Base-by-base conservation (phyloP, 2,329 filamentous ascomycete species). In the Colletotrichum simmondsii region DNA sequence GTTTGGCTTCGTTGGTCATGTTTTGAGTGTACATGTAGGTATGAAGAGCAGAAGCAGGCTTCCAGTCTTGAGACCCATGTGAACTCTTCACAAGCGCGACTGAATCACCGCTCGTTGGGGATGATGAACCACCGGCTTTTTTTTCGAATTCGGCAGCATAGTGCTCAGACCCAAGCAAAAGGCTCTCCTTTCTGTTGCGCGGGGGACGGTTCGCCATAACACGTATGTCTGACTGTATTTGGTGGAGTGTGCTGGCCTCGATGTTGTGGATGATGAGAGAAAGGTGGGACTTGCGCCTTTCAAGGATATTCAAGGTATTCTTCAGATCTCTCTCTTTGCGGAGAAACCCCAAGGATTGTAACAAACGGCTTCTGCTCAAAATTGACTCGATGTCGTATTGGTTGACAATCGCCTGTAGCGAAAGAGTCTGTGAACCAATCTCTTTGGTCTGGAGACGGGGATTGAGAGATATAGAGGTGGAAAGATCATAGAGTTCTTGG, bases 151-250 rank as follows among this genome's bases (percentile, higher is more conserved):
- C 37, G 14, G 37, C 37, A 42, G 37, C 37, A 42, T 0, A 1
- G 14, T 42, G 14, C 37, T 42, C 0, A 16, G 16, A 1, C 0
- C 16, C 14, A 42, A 16, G 12, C 1, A 42, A 42, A 0, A 42
- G 37, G 37, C 37, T 16, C 14, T 42, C 14, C 37, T 19, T 3
- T 1, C 14, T 42, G 37, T 42, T 42, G 37, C 37, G 37, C 1
- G 19, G 16, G 37, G 37, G 1, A 3, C 37, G 37, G 37, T 42
- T 42, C 2, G 37, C 37, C 37, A 42, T 42, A 0, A 1, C 37
- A 42, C 14, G 37, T 42, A 42, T 42, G 37, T 42, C 37, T 42
- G 37, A 42, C 0, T 42, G 37, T 42, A 42, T 42, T 16, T 42
- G 37, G 37, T 42, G 37, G 1, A 42, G 42, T 46, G 42, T 46